Evolutionary conservation across 2,329 filamentous ascomycete genomes (phyloP), one percentile per base, ranked within the genome.

Genomic region (Lasiodiplodia sp.): DNA sequence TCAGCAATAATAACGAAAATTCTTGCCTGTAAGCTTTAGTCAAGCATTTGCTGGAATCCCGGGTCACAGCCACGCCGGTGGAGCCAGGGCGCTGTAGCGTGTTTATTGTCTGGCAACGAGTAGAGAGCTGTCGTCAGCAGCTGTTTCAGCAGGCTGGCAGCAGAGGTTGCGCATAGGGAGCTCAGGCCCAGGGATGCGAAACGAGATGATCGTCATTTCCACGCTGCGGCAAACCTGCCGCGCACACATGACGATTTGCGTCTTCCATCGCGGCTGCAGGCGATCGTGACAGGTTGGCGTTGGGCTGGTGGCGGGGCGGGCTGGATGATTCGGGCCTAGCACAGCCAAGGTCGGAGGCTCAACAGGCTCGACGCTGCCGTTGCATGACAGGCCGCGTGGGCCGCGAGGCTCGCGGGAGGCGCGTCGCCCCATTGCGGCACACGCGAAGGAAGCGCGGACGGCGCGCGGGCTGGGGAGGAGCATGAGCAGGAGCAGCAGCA

Each of bases 81-180:
- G 47, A 64, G 60, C 25, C 28, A 52, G 52, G 44, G 47, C 60
- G n/a, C 44, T 25, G 60, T 25, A 51, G 31, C 58, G 58, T 51
- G 44, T 63, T 64, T 52, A 64, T 64, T 52, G 60, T 6, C 31
- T 38, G 34, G 55, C 16, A 57, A 21, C 31, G 31, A 25, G 60
- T n/a, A 64, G 58, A 63, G 58, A 53, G 56, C 21, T 60, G 66
- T 68, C 66, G 66, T 68, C 66, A 68, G 66, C 65, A 58, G 38
- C 28, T 47, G 66, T 68, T 62, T 68, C 66, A 68, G 66, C 21
- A 7, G 21, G 8, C n/a, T n/a, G 34, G 40, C 38, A 34, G 60
- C 60, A 52, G n/a, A 28, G n/a, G 23, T 40, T 37, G 37, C 37
- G 63, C 63, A 66, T 44, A 40, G 51, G 51, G 63, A 34, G 63